Evolutionary conservation across 192 early-diverging fungal species (phyloP).

Genomic region (Entomortierella beljakovae): DNA sequence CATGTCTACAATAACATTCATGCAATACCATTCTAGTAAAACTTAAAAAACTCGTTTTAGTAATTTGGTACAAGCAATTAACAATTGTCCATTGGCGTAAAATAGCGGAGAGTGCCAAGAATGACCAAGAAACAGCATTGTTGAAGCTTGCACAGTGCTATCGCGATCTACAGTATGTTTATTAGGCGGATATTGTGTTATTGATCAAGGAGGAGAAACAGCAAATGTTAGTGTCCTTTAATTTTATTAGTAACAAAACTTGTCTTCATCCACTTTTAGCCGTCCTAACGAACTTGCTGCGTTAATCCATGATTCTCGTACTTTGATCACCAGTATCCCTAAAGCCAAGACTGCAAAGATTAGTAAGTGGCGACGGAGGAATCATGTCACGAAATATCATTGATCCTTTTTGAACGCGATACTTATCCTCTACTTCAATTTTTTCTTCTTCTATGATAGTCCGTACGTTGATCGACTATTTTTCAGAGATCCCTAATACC

Average conservation of each 20-base stretch:
- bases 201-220: neutral
- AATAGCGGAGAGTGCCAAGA: conserved; percentile 46
- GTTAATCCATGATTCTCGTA: conserved; percentile 84
- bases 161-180: conserved; percentile 69
- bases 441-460: conserved; percentile 59
- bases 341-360: conserved; percentile 98
- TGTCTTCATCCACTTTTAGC: too few relatives aligned
- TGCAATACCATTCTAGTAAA: neutral
- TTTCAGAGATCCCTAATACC: conserved; percentile 88
- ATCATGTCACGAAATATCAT: too few relatives aligned
- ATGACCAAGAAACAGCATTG: conserved; percentile 74
- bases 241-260: neutral
- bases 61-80: neutral
- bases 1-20: conserved; percentile 7
- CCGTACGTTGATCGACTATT: conserved; percentile 85
- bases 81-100: neutral
- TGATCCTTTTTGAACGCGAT: neutral
- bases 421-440: neutral
- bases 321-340: conserved; percentile 84
- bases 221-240: neutral
- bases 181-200: neutral
- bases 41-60: neutral
- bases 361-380: conserved; percentile 60
- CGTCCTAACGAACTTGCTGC: conserved; percentile 81
- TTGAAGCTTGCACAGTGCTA: conserved; percentile 82